Percentiles rank a stretch among this genome's conserved stretches.
Conservation (phyloP, 306 rosid genomes). For the Hippophae rhamnoides region DNA sequence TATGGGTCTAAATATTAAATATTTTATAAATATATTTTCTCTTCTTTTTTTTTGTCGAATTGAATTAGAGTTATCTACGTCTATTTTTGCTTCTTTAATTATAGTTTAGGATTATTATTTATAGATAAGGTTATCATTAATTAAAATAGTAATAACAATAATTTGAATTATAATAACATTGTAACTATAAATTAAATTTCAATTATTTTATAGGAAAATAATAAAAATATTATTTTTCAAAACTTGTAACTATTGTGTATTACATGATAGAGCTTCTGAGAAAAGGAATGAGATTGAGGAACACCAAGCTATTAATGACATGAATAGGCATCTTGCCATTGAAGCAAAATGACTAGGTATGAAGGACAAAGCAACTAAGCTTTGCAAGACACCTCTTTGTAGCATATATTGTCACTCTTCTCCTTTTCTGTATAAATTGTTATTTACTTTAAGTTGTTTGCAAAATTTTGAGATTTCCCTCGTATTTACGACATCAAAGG, state of each 20-base stretch:
- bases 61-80: too few relatives aligned
- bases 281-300: slow-evolving; percentile 27
- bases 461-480: slow-evolving; percentile 25
- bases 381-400: slow-evolving; percentile 74
- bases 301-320: slow-evolving; percentile 22
- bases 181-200: too few relatives aligned
- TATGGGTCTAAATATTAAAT: too few relatives aligned
- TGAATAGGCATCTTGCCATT: slow-evolving; percentile 65
- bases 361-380: slow-evolving; percentile 77
- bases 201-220: too few relatives aligned
- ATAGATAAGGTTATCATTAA: too few relatives aligned
- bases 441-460: slow-evolving; percentile 50
- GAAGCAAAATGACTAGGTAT: slow-evolving; percentile 98
- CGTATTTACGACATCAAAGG: slow-evolving; percentile 2
- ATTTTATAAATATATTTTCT: too few relatives aligned
- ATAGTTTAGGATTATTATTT: too few relatives aligned
- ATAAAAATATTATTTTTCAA: too few relatives aligned
- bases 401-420: slow-evolving; percentile 72
- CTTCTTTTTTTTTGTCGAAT: too few relatives aligned
- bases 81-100: too few relatives aligned
- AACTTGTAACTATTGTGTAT: slow-evolving; percentile 33
- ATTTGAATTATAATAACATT: too few relatives aligned
- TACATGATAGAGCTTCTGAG: slow-evolving; percentile 86
- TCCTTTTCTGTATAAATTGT: slow-evolving; percentile 60
- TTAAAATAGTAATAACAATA: too few relatives aligned